Evolutionary conservation across 352 stramenopile species (phyloP), one percentile per base, ranked within the genome.

Genomic region (Pythium rishiriense): DNA sequence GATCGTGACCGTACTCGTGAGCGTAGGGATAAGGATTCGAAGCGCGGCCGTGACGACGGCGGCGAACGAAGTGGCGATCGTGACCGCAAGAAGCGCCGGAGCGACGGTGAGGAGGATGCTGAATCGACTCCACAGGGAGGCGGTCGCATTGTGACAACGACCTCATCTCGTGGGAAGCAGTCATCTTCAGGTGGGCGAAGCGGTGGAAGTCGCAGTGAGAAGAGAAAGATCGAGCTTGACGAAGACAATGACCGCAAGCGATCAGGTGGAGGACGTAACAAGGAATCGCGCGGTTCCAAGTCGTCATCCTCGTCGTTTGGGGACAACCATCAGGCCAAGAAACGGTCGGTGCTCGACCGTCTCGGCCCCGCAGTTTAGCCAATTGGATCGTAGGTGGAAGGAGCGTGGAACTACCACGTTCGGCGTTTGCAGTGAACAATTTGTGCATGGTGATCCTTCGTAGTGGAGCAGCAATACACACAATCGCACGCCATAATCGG

Each of bases 311-410:
- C 86, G 50, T 71, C 73, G n/a, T 79, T 78, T 26, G 73, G 76
- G 28, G 82, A 91, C 19, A 79, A 87, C 29, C 80, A 91, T 24
- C 82, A 87, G 37, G 51, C 73, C 49, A 95, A 95, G 75, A 95
- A 95, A 75, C 72, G 78, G 17, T 95, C 86, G 1, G 86, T 95
- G 25, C 72, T 95, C 17, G 86, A 95, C 45, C 83, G 86, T 21
- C 79, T 95, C 43, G 86, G 86, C 2, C 86, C 86, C n/a, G 83
- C 83, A 12, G 28, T 93, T 29, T 91, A 79, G 28, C 42, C 7
- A n/a, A n/a, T n/a, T n/a, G n/a, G n/a, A n/a, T n/a, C n/a, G n/a
- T n/a, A n/a, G n/a, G n/a, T n/a, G n/a, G n/a, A n/a, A n/a, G n/a
- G n/a, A n/a, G n/a, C n/a, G n/a, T n/a, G n/a, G n/a, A n/a, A n/a